Evolutionary conservation across 306 rosid species (phyloP).

Genomic region (Lagenaria siceraria): DNA sequence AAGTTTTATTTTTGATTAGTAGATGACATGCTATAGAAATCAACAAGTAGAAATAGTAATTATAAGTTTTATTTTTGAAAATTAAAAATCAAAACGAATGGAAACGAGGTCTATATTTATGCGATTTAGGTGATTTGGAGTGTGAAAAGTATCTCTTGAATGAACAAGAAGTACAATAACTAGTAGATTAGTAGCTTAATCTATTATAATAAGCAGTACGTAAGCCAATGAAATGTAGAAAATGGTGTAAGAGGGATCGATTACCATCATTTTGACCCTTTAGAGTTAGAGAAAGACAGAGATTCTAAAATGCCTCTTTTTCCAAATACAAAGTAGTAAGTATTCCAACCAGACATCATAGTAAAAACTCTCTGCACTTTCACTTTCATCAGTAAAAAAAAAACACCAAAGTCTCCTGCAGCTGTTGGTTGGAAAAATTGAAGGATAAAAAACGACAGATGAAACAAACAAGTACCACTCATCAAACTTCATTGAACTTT

Average conservation of each 20-base stretch:
- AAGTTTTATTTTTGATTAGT: too few relatives aligned
- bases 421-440: conserved; percentile 10
- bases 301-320: not conserved
- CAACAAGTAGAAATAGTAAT: too few relatives aligned
- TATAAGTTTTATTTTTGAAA: too few relatives aligned
- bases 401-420: not conserved
- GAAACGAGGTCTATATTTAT: too few relatives aligned
- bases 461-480: conserved; percentile 9
- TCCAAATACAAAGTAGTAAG: not conserved
- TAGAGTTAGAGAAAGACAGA: not conserved
- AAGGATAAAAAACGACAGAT: conserved; percentile 7
- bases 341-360: not conserved
- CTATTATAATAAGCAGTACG: too few relatives aligned
- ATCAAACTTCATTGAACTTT: conserved; percentile 1
- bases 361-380: conserved; percentile 3
- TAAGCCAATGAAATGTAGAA: not conserved
- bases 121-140: too few relatives aligned
- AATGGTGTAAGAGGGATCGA: not conserved
- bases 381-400: conserved; percentile 2
- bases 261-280: not conserved
- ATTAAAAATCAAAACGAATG: too few relatives aligned
- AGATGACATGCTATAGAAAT: too few relatives aligned
- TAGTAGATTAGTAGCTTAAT: too few relatives aligned
- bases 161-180: too few relatives aligned
- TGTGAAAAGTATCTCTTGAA: too few relatives aligned